phyloP scores from a whole-genome alignment of 306 rosid species.

The Sesbania bispinosa region DNA sequence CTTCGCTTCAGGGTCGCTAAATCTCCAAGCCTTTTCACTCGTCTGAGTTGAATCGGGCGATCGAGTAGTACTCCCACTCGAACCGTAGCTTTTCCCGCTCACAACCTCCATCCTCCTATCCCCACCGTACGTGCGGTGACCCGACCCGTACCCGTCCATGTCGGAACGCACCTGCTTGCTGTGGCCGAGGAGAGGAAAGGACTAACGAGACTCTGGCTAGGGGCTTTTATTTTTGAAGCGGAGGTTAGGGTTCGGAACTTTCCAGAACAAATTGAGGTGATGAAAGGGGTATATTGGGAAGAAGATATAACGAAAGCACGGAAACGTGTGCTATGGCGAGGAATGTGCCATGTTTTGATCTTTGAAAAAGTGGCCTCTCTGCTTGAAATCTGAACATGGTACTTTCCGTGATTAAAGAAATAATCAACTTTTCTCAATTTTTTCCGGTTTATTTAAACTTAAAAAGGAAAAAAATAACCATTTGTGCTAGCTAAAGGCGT shows the following conservation, averaged over 20 bases:
- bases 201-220: not conserved
- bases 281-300: slow-evolving; percentile 30
- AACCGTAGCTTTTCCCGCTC: slow-evolving; percentile 55
- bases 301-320: not conserved
- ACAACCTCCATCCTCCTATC: slow-evolving; percentile 41
- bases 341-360: slow-evolving; percentile 7
- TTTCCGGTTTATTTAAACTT: slow-evolving; percentile 2
- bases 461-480: too few relatives aligned
- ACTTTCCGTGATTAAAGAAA: slow-evolving; percentile 24
- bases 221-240: not conserved
- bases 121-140: not conserved
- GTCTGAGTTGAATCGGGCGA: slow-evolving; percentile 10
- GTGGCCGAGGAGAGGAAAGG: not conserved
- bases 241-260: slow-evolving; percentile 9
- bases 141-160: slow-evolving; percentile 44
- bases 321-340: not conserved
- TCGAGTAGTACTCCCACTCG: slow-evolving; percentile 10
- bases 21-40: slow-evolving; percentile 44
- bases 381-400: slow-evolving; percentile 12
- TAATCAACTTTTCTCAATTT: not conserved
- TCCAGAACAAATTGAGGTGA: too few relatives aligned
- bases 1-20: slow-evolving; percentile 49
- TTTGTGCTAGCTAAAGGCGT: too few relatives aligned
- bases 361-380: not conserved
- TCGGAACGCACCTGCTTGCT: not conserved